Evolutionary conservation across 2,329 filamentous ascomycete species (phyloP).

Genomic region (Xenoacremonium recifei): DNA sequence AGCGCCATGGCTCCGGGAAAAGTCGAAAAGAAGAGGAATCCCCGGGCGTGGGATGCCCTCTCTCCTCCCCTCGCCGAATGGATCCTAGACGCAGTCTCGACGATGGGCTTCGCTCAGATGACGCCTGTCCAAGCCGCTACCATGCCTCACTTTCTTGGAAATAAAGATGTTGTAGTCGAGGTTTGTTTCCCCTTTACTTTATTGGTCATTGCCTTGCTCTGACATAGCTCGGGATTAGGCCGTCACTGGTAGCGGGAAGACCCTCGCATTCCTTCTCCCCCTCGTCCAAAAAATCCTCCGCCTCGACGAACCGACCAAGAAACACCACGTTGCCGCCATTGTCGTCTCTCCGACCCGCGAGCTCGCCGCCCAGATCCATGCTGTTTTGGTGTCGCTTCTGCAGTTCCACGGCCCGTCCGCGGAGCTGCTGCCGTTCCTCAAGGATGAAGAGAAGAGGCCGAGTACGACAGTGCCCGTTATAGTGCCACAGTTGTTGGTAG

Average conservation of each 20-base stretch:
- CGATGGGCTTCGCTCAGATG: slow-evolving; percentile 84
- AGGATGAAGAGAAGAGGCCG: slow-evolving; percentile 55
- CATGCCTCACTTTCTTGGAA: slow-evolving; percentile 81
- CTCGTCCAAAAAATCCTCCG: slow-evolving; percentile 79
- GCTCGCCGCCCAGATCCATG: slow-evolving; percentile 85
- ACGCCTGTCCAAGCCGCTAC: slow-evolving; percentile 94
- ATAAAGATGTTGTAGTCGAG: slow-evolving; percentile 92
- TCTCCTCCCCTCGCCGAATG: slow-evolving; percentile 54
- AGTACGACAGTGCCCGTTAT: slow-evolving; percentile 51
- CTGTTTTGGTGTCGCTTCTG: slow-evolving; percentile 73
- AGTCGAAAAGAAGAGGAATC: slow-evolving; percentile 40
- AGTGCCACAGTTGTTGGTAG: slow-evolving; percentile 84
- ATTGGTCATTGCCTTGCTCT: too few relatives aligned
- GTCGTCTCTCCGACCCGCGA: slow-evolving; percentile 90
- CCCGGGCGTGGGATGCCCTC: slow-evolving; percentile 44
- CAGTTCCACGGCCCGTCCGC: slow-evolving; percentile 81
- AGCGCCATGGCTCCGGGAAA: slow-evolving; percentile 32
- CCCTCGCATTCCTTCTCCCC: slow-evolving; percentile 80
- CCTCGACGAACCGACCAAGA: slow-evolving; percentile 78
- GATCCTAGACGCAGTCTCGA: slow-evolving; percentile 78
- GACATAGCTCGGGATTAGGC: slow-evolving; percentile 51
- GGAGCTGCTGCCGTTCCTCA: slow-evolving; percentile 55
- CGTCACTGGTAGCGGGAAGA: slow-evolving; percentile 90
- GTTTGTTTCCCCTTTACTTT: slow-evolving; percentile 31
- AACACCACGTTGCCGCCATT: slow-evolving; percentile 86